Conservation (phyloP, 441 rosid species). For the Populus hybrid region DNA sequence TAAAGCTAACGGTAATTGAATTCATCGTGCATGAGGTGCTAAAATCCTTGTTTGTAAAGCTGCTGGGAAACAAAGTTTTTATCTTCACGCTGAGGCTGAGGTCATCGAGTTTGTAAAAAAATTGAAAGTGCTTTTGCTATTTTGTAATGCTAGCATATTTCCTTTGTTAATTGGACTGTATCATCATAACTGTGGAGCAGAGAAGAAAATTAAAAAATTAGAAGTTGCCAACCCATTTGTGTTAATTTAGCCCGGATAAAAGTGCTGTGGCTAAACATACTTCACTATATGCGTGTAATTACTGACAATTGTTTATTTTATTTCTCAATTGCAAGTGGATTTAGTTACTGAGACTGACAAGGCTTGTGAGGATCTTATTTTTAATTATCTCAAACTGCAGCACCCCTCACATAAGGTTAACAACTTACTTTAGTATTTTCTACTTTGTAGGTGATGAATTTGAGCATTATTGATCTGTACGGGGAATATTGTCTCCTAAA, state of each 20-base stretch:
- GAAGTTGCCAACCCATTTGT: background rate
- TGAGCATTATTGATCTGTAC: too few relatives aligned
- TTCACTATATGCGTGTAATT: background rate
- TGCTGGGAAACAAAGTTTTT: too few relatives aligned
- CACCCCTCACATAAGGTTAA: slow-evolving; percentile 76
- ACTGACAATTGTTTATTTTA: background rate
- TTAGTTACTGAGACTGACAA: slow-evolving; percentile 96
- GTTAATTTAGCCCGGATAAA: background rate
- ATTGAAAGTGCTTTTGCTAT: background rate
- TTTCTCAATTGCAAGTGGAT: slow-evolving; percentile 58
- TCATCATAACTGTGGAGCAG: background rate
- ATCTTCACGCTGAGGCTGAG: background rate
- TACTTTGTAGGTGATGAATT: slow-evolving; percentile 4
- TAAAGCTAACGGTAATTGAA: too few relatives aligned
- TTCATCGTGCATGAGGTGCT: too few relatives aligned
- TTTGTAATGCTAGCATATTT: background rate
- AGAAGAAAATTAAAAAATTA: background rate
- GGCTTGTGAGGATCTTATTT: slow-evolving; percentile 88
- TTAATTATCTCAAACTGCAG: slow-evolving; percentile 63
- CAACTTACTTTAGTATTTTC: background rate
- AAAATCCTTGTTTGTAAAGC: background rate
- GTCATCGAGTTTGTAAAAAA: background rate
- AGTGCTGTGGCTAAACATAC: background rate
- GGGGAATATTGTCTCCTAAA: too few relatives aligned
- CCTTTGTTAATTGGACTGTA: background rate